Base-by-base conservation (phyloP, 768 basidiomycete genomes). In the Pulveroboletus frians region DNA sequence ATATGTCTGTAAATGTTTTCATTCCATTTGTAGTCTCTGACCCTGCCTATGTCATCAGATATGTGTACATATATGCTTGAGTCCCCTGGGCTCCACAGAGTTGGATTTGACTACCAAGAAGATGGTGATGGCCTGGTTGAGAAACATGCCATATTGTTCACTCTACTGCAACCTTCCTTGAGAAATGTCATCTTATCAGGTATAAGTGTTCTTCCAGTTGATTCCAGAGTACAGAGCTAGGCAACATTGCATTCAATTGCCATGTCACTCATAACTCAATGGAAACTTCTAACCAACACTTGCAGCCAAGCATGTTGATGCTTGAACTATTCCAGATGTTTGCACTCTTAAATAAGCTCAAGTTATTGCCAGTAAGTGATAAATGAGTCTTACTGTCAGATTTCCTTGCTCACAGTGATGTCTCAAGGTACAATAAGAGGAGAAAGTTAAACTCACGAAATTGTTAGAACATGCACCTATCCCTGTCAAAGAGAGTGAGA, bases 41-140 rank as follows among this genome's bases (percentile, higher is more conserved):
- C 34, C 36, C 55, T 42, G 46, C 30, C 39, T 6, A 3, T 4
- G 9, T 38, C 15, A 9, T 15, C 10, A 94, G 93, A 42, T 96
- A 95, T 62, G 89, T 96, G 9, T 92, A 95, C 39, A 93, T 92
- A 95, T 39, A 93, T 96, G 91, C 79, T 98, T 46, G 85, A 84
- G 58, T 83, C 85, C 1, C 95, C 95, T 0, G 84, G 79, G 0
- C 73, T 98, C 0, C 98, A 98, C 67, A 80, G 84, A 49, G 85
- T 98, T 45, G 85, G 87, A 6, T 80, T 83, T 9, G 94, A 96
- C 70, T 99, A 97, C 61, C 80, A 84, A 56, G 90, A 93, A 17
- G 92, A 90, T 47, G 93, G 96, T 59, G 69, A 71, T 0, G 76
- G 80, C 4, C 73, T 97, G 5, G 74, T 95, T 18, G 95, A 98